Base-by-base conservation (phyloP, 371 early-diverging fungal species). In the Polyrhizophydium stewartii region DNA sequence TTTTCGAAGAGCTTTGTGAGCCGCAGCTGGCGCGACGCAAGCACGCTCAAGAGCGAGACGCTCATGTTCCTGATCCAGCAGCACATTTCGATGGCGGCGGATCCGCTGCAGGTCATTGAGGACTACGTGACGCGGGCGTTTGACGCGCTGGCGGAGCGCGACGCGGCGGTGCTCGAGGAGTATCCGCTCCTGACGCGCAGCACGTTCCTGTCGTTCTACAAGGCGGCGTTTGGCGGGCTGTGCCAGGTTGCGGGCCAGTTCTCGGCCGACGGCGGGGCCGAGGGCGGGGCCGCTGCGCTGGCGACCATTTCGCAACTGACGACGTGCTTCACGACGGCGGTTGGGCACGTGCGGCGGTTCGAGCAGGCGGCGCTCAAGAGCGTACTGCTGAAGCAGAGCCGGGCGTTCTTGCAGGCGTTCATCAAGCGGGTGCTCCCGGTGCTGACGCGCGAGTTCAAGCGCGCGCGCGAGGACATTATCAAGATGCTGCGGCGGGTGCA, bases 141-240 rank as follows among this genome's bases (percentile, higher is more conserved):
- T 28, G 3, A 3, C 3, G 49, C 49, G 16, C 10, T 47, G 25
- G 22, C 49, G 22, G 16, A 3, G 7, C 3, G 16, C 7, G 49
- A 47, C 28, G 49, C 3, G 16, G 49, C 3, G 7, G 16, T 16
- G 22, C 28, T 47, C 25, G 16, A 7, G 28, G 49, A 47, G 7
- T 47, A 7, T 28, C 49, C 49, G 28, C 49, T 47, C 7, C 49
- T 47, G 7, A 47, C 3, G 7, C 22, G 49, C 3, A 3, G 10
- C 7, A 47, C 49, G 49, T 47, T 47, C 28, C 22, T 47, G 28
- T 47, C 49, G 49, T 47, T 47, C 16, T 47, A 25, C 49, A 47
- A 47, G 49, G 49, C 49, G 22, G 49, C 16, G 49, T 47, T 47
- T 16, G 16, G 9, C 3, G 49, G 7, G 7, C 16, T 47, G 22